Conservation (phyloP, 2,329 filamentous ascomycete genomes). For the Penicillium polonicum region DNA sequence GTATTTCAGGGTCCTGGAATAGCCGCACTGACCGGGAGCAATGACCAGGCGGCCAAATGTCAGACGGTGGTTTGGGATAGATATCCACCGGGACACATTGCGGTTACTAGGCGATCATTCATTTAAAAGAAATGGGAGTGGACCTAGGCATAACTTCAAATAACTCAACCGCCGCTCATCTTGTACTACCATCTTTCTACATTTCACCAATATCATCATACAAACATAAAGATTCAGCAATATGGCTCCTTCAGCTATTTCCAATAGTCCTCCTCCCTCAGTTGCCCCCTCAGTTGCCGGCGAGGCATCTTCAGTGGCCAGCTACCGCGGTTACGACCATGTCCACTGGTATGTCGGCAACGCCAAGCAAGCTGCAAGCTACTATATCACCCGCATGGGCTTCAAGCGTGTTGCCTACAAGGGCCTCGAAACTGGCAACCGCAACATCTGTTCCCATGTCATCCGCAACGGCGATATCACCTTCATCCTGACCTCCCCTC, state of each 20-base stretch:
- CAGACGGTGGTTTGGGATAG: slow-evolving; percentile 1
- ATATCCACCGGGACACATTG: slow-evolving; percentile 3
- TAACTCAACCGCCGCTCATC: not conserved
- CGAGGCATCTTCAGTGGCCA: slow-evolving; percentile 29
- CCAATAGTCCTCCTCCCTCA: slow-evolving; percentile 26
- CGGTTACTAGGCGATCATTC: slow-evolving; percentile 12
- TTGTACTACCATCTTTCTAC: not conserved
- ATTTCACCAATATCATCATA: not conserved
- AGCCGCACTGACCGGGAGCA: not conserved
- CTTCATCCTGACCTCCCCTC: slow-evolving; percentile 44
- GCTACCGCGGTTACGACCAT: slow-evolving; percentile 81
- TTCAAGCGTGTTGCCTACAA: slow-evolving; percentile 80
- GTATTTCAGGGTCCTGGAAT: slow-evolving; percentile 14
- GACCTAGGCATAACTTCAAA: not conserved
- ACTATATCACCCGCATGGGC: slow-evolving; percentile 84
- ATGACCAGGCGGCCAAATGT: not conserved
- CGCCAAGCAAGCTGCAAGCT: slow-evolving; percentile 88
- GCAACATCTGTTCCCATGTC: slow-evolving; percentile 79
- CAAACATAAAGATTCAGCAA: slow-evolving; percentile 5
- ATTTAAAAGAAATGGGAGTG: slow-evolving; percentile 8
- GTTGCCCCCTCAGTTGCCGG: slow-evolving; percentile 14
- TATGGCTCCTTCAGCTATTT: slow-evolving; percentile 36
- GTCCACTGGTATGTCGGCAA: slow-evolving; percentile 97
- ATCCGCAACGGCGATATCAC: slow-evolving; percentile 45
- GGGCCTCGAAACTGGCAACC: slow-evolving; percentile 83